Conservation (phyloP, 108 stramenopile genomes). For the Ochromonas danica region DNA sequence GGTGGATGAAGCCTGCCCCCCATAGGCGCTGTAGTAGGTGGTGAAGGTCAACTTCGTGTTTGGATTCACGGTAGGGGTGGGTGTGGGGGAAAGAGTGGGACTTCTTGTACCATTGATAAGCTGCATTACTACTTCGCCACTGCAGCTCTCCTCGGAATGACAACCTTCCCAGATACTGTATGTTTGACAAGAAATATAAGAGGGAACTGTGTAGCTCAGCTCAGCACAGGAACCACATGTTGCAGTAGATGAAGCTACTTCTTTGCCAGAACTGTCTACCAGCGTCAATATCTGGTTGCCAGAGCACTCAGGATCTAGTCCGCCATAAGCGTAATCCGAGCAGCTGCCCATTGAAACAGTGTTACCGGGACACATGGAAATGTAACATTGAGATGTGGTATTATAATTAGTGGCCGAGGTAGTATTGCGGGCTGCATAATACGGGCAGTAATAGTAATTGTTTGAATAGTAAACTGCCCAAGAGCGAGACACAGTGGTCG, state of each 20-base stretch:
- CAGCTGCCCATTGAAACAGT: constrained; percentile 1
- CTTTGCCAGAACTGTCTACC: neutral
- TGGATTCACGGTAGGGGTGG: no score
- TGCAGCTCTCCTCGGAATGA: constrained; percentile 1
- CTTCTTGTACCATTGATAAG: no score
- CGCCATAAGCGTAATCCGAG: neutral
- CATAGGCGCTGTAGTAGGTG: no score
- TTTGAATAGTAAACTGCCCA: neutral
- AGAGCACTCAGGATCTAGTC: constrained; percentile 1
- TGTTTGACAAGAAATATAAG: no score
- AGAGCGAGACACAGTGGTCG: neutral
- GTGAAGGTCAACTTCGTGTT: no score
- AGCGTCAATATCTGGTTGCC: neutral
- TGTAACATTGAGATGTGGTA: constrained; percentile 6
- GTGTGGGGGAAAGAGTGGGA: no score
- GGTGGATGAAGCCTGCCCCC: no score
- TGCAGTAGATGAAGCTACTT: neutral
- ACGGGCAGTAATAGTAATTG: constrained; percentile 5
- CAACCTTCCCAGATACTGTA: no score
- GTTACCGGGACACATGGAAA: neutral
- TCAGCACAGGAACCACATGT: neutral
- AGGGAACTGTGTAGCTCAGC: constrained; percentile 5
- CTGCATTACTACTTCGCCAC: neutral
- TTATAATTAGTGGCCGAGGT: neutral
- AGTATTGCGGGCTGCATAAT: neutral